These are phyloP conservation scores for Desmodesmus armatus DNA, from an alignment of 139 green algal genomes.

Conservation along the genomic window DNA sequence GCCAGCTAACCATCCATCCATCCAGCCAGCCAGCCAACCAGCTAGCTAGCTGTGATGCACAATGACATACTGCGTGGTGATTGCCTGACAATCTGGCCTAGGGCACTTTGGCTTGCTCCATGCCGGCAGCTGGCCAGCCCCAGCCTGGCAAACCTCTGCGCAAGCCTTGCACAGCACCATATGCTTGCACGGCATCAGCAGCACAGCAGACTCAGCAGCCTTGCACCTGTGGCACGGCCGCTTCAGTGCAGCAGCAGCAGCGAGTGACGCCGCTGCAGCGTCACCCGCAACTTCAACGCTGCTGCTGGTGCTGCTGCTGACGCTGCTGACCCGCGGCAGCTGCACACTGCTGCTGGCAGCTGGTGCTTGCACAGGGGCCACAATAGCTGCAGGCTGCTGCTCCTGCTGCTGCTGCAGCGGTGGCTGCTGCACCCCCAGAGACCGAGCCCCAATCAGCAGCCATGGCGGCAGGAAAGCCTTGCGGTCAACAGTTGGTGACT, in stretches of 20 bases:
- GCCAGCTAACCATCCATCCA: not conserved
- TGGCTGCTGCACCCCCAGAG: not conserved
- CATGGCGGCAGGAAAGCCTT: constrained; percentile 2
- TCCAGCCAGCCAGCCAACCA: not conserved
- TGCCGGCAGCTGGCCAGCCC: not conserved
- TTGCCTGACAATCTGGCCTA: not conserved
- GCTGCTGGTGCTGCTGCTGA: not conserved
- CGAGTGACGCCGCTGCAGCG: not conserved
- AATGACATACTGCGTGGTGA: not conserved
- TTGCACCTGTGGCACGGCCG: not conserved
- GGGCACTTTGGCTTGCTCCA: not conserved
- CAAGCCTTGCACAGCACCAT: constrained; percentile 16
- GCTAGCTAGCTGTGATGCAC: constrained; percentile 28
- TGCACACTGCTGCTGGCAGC: not conserved
- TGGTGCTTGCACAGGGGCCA: no score
- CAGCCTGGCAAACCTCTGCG: not conserved
- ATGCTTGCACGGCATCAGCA: constrained; percentile 30
- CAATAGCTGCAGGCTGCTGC: constrained; percentile 2
- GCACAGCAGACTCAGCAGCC: not conserved
- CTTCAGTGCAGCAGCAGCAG: constrained; percentile 3
- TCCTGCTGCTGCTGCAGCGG: not conserved
- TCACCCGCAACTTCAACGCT: not conserved
- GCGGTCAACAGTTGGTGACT: no score
- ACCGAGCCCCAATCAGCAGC: not conserved
- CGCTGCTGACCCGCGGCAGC: not conserved